A percentile compares a stretch with the other conserved stretches of the same genome.
These are phyloP conservation scores for Mortierella sp. DNA, from an alignment of 371 early-diverging fungal genomes.

Conservation along the genomic window DNA sequence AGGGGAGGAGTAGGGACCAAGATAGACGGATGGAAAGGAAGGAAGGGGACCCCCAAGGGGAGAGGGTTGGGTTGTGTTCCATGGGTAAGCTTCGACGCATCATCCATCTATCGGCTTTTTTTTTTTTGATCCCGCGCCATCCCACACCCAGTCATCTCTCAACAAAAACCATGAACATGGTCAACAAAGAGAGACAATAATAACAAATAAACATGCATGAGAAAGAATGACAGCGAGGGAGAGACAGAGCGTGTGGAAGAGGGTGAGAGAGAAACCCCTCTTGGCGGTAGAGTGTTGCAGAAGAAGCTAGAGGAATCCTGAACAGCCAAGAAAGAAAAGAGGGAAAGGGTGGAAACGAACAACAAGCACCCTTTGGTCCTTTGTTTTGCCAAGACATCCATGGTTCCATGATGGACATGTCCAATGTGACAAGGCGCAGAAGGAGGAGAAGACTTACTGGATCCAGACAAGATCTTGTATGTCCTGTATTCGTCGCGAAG, in stretches of 20 bases:
- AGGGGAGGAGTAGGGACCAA: too few species aligned
- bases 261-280: neutral
- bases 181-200: conserved; percentile 1
- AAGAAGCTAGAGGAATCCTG: too few species aligned
- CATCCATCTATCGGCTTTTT: neutral
- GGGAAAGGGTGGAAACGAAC: too few species aligned
- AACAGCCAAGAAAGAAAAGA: too few species aligned
- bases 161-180: neutral
- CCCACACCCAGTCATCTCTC: neutral
- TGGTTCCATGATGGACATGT: too few species aligned
- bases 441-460: conserved; percentile 59
- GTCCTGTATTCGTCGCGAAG: conserved; percentile 93
- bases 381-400: too few species aligned
- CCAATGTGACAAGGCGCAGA: neutral
- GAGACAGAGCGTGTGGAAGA: too few species aligned
- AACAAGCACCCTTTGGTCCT: too few species aligned
- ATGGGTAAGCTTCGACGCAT: neutral
- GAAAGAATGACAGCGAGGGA: neutral
- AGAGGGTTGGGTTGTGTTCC: too few species aligned
- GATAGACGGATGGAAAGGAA: too few species aligned
- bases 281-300: too few species aligned
- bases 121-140: conserved; percentile 10
- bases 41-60: neutral
- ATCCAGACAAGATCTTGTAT: conserved; percentile 86
- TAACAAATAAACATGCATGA: conserved; percentile 1